Evolutionary conservation across 139 green algal species (phyloP), one percentile per base, ranked within the genome.

Genomic region (Auxenochlorella pyrenoidosa): DNA sequence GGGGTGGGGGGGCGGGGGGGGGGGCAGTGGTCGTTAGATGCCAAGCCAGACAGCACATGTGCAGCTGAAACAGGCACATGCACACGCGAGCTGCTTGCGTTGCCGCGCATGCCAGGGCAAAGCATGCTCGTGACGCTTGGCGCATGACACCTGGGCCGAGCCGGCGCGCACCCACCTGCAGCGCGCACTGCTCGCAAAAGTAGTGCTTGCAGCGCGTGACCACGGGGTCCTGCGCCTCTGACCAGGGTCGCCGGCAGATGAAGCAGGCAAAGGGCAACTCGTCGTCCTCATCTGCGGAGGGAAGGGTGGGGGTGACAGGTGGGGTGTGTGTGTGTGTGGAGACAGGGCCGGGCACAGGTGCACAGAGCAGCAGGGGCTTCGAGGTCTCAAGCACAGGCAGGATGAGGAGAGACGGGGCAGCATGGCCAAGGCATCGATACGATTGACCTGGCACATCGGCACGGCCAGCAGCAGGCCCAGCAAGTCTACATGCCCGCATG

Each of bases 131-230:
- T 54, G 47, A 18, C 47, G 47, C 47, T 18, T 54, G 47, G 47
- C 47, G 47, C 47, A 54, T 6, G 8, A 54, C 8, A 2, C 16
- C 16, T 63, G 54, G 13, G 54, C 54, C 12, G 12, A 12, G 54
- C 12, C 47, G 47, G 54, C 18, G 16, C 18, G 10, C 18, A 24
- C 54, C 54, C 54, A 63, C 54, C 54, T 98, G 96, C 68, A 99
- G 91, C 10, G 98, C 98, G 89, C 98, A 99, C 44, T 92, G 91
- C 86, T 99, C 97, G 81, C 98, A 99, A 76, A 99, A 99, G 88
- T 99, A 99, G 91, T 99, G 98, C 83, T 91, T 92, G 94, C 98
- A 99, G 5, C 79, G 86, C 0, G 98, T 99, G 26, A 99, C 94
- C 60, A 99, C 97, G 8, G 98, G 96, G 66, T 95, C 93, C 59